Conservation (phyloP, 2,329 filamentous ascomycete genomes). For the Trichoderma polysporum region DNA sequence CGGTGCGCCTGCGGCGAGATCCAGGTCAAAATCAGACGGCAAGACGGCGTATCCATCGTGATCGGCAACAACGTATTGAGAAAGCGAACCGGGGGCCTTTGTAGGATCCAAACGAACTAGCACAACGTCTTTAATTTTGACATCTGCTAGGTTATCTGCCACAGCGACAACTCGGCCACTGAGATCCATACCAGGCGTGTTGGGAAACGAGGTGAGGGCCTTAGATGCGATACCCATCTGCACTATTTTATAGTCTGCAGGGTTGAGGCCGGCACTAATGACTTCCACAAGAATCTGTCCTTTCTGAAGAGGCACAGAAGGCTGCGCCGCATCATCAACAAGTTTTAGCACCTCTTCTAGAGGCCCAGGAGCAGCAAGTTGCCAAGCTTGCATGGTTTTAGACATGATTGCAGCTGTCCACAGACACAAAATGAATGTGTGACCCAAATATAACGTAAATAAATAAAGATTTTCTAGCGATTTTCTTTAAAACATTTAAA, state of each 20-base stretch:
- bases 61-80: constrained; percentile 42
- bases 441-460: background rate
- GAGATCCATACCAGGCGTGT: constrained; percentile 51
- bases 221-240: constrained; percentile 41
- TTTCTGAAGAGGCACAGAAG: constrained; percentile 25
- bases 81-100: constrained; percentile 41
- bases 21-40: constrained; percentile 40
- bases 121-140: constrained; percentile 44
- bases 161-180: constrained; percentile 46
- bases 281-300: constrained; percentile 46
- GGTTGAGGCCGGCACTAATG: constrained; percentile 45
- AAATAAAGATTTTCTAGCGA: background rate
- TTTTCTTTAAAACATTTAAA: background rate
- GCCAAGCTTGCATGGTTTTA: constrained; percentile 34
- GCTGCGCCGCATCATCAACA: constrained; percentile 10
- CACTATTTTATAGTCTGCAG: constrained; percentile 50
- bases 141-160: constrained; percentile 30
- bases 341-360: constrained; percentile 29
- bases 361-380: constrained; percentile 28
- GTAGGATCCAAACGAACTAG: constrained; percentile 39
- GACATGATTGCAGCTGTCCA: constrained; percentile 19
- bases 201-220: constrained; percentile 36
- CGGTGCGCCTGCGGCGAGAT: constrained; percentile 44
- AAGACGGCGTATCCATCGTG: constrained; percentile 38
- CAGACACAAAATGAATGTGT: background rate